Evolutionary conservation across 2,329 filamentous ascomycete species (phyloP), one percentile per base, ranked within the genome.

Genomic region (Tolypocladium inflatum): DNA sequence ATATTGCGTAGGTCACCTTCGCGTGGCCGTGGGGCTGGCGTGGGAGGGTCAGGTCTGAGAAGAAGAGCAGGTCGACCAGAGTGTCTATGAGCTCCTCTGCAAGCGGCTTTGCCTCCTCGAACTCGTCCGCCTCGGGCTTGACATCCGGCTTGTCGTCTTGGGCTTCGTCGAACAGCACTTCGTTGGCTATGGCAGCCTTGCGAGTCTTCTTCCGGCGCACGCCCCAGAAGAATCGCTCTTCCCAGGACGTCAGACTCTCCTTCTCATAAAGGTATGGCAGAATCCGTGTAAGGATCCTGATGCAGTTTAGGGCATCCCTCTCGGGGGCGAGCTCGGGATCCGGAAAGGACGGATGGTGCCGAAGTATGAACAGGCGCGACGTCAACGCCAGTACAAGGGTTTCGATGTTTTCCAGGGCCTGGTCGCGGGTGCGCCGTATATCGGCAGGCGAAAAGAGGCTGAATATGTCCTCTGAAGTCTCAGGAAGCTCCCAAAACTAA

Each of bases 401-500:
- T 75, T 97, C 91, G 63, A 97, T 80, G 70, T 97, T 97, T 70
- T 89, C 87, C 61, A 95, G 78, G 54, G 91, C 88, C 66, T 85
- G 82, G 73, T 97, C 93, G 70, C 92, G 85, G 52, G 91, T 92
- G 64, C 92, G 86, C 61, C 92, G 89, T 62, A 97, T 93, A 71
- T 95, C 90, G 59, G 87, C 85, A 7, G 91, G 86, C 42, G 92
- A 91, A 75, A 97, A 97, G 61, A 97, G 84, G 70, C 91, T 96
- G 78, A 97, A 97, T 68, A 99, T 87, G 78, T 99, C 94, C 71
- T 97, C 94, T 56, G 90, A 86, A 17, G 91, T 92, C 74, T 97
- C 94, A 62, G 94, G 94, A 50, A 99, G 86, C 73, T 96, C 90
- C 92, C 93, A 97, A 77, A 97, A 97, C 89, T 97, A 60, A 10